Base-by-base conservation (phyloP, 2,329 filamentous ascomycete species). In the Achaetomium macrosporum region DNA sequence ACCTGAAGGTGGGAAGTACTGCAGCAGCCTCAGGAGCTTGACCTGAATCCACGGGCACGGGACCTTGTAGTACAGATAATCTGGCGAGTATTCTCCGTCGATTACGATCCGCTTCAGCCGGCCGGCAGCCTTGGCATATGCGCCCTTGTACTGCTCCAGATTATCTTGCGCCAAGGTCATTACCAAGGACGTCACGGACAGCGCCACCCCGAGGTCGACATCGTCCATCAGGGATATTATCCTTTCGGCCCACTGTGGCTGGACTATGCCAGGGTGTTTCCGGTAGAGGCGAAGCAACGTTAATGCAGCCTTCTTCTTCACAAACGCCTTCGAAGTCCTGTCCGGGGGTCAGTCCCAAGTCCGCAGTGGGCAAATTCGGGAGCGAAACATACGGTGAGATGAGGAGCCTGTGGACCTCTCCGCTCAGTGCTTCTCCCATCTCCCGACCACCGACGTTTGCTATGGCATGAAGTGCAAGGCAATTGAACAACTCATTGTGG, bases 191-290 rank as follows among this genome's bases (percentile, higher is more conserved):
- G 93, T 96, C 41, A 99, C 90, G 0, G 95, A 99, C 20, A 99
- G 78, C 8, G 90, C 90, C 33, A 99, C 93, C 51, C 93, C 93
- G 69, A 97, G 84, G 66, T 99, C 93, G 5, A 83, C 77, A 64
- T 99, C 93, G 68, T 99, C 93, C 91, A 99, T 96, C 40, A 99
- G 77, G n/a, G 93, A 93, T 67, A 99, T 93, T 67, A 99, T 96
- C 48, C 93, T 84, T 74, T 99, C 95, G 8, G 90, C 89, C 93
- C 93, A 99, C 73, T 96, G 91, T 30, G 90, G 87, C 65, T 96
- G 91, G 20, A 99, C 88, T 59, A 99, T 96, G 59, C 84, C 87
- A 1, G 92, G 90, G 64, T 91, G 84, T 73, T 99, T 99, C 62
- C 93, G 88, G 71, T 97, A 99, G 6, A 99, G 73, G 50, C 93